Evolutionary conservation across 306 rosid species (phyloP).

Genomic region (Inga laurina): DNA sequence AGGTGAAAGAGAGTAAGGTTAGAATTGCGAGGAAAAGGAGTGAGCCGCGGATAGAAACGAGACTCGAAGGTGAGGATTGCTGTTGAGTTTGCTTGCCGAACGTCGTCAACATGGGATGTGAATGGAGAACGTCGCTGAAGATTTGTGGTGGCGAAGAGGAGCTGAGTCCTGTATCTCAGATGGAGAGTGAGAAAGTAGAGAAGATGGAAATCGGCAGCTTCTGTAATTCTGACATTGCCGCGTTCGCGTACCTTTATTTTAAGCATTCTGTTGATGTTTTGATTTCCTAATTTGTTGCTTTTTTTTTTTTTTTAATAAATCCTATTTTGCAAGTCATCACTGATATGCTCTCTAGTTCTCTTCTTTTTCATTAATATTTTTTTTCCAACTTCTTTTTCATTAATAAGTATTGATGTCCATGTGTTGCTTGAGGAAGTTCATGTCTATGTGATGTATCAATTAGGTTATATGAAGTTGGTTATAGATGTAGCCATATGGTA

Average conservation of each 20-base stretch:
- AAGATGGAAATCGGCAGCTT: neutral
- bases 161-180: neutral
- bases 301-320: no score
- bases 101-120: conserved; percentile 45
- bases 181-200: neutral
- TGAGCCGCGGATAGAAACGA: conserved; percentile 67
- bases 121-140: neutral
- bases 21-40: conserved; percentile 72
- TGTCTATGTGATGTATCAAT: no score
- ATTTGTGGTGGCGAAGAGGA: neutral
- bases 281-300: neutral
- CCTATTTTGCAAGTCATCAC: no score
- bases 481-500: no score
- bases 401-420: no score
- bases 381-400: no score
- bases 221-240: neutral
- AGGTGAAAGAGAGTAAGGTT: conserved; percentile 75
- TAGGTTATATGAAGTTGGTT: no score
- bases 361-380: no score
- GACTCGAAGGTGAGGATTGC: conserved; percentile 33
- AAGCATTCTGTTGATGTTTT: neutral
- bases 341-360: no score
- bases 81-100: conserved; percentile 50
- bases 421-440: no score
- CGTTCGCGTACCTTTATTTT: neutral